phyloP scores from a whole-genome alignment of 805 yeast genomes.

The Lipomyces spencermartinsiae region DNA sequence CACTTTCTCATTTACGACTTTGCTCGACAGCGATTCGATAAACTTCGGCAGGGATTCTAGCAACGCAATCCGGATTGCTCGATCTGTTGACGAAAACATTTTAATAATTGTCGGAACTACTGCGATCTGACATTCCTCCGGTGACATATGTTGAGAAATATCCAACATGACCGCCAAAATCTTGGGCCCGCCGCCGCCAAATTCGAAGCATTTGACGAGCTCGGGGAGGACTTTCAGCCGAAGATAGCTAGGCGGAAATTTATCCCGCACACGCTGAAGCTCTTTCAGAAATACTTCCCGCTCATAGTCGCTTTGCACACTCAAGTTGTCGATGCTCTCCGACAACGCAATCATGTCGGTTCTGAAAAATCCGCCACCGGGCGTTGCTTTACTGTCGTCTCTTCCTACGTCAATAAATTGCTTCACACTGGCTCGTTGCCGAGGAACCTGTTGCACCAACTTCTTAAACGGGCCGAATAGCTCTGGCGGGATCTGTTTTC shows the following conservation, averaged over 20 bases:
- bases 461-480: conserved; percentile 51
- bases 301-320: conserved; percentile 59
- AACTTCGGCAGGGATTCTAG: conserved; percentile 66
- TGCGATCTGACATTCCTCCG: conserved; percentile 49
- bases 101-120: conserved; percentile 69
- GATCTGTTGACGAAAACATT: conserved; percentile 70
- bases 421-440: conserved; percentile 50
- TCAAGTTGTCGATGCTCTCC: conserved; percentile 60
- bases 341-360: conserved; percentile 61
- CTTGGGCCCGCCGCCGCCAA: conserved; percentile 44
- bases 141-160: conserved; percentile 44
- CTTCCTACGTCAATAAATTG: conserved; percentile 42
- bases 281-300: conserved; percentile 55
- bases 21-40: conserved; percentile 57
- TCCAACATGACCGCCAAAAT: conserved; percentile 44
- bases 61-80: conserved; percentile 77
- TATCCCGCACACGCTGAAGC: conserved; percentile 47
- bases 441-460: conserved; percentile 49
- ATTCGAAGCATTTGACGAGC: conserved; percentile 55
- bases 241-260: conserved; percentile 60
- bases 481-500: conserved; percentile 48
- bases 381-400: conserved; percentile 23
- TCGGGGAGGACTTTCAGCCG: conserved; percentile 75
- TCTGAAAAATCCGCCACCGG: conserved; percentile 40
- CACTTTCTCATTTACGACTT: conserved; percentile 71